Evolutionary conservation across 1,284 basidiomycete genomes (phyloP).

Genomic region (Malassezia globosa): DNA sequence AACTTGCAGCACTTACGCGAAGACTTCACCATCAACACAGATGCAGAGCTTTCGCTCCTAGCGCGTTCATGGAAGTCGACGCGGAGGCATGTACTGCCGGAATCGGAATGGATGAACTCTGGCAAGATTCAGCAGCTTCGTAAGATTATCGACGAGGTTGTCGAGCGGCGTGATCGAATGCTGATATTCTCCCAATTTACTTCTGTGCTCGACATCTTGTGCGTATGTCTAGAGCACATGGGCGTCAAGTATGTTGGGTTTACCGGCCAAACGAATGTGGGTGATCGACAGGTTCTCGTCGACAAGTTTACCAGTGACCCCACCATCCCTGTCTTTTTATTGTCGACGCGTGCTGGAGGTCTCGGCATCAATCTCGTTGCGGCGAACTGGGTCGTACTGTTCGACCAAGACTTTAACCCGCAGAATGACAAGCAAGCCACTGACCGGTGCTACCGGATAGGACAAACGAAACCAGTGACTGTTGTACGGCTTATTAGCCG

Average conservation of each 20-base stretch:
- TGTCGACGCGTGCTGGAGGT: conserved; percentile 83
- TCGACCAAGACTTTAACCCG: conserved; percentile 69
- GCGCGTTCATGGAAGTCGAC: conserved; percentile 16
- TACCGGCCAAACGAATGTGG: conserved; percentile 86
- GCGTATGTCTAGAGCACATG: conserved; percentile 67
- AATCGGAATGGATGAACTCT: conserved; percentile 69
- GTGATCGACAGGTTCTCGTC: conserved; percentile 80
- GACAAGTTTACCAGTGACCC: conserved; percentile 93
- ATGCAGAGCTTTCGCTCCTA: conserved; percentile 35
- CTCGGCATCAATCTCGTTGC: conserved; percentile 52
- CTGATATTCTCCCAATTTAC: conserved; percentile 75
- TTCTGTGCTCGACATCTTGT: conserved; percentile 57
- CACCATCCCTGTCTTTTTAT: conserved; percentile 78
- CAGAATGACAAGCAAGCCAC: conserved; percentile 83
- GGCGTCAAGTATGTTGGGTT: conserved; percentile 73
- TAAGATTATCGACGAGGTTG: conserved; percentile 61
- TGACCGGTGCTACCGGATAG: conserved; percentile 95
- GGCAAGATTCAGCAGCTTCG: conserved; percentile 75
- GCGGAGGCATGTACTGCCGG: conserved; percentile 63
- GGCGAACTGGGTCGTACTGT: conserved; percentile 59
- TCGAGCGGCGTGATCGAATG: conserved; percentile 64
- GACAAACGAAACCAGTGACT: conserved; percentile 73
- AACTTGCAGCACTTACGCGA: conserved; percentile 39
- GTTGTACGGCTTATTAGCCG: conserved; percentile 87
- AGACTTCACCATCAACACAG: conserved; percentile 46